Evolutionary conservation across 108 stramenopile species (phyloP).

Genomic region (Aureococcus anophagefferens): DNA sequence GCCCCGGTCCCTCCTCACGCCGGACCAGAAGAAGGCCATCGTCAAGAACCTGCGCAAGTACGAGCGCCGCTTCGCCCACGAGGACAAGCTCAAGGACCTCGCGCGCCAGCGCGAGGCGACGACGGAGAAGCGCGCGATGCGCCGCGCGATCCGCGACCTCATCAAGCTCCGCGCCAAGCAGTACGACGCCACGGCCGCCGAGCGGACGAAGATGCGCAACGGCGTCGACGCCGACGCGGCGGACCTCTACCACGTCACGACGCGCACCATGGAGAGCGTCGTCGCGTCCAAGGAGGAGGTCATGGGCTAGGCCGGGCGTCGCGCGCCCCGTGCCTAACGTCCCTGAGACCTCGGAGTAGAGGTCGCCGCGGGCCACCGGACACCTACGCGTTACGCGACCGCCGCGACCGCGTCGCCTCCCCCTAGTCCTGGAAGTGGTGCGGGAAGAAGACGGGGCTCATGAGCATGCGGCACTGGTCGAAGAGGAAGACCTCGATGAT

Average conservation of each 20-base stretch:
- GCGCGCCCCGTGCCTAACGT: no score
- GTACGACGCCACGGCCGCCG: constrained; percentile 49
- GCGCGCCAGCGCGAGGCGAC: constrained; percentile 66
- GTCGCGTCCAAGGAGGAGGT: constrained; percentile 66
- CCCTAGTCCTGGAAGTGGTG: no score
- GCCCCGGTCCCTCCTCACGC: constrained; percentile 63
- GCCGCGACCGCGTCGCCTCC: no score
- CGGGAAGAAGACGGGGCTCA: background rate
- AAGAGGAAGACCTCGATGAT: constrained; percentile 1
- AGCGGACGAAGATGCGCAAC: constrained; percentile 51
- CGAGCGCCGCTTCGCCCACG: constrained; percentile 88
- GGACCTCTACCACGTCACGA: constrained; percentile 46
- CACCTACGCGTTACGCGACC: no score
- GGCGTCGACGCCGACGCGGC: constrained; percentile 80
- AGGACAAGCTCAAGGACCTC: constrained; percentile 75
- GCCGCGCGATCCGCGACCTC: constrained; percentile 54
- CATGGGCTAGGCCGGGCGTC: no score
- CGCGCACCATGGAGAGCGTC: constrained; percentile 62
- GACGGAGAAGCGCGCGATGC: constrained; percentile 63
- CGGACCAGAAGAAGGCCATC: constrained; percentile 66
- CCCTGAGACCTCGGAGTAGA: no score
- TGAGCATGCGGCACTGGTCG: background rate
- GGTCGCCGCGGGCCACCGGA: no score
- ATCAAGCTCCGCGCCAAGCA: constrained; percentile 49
- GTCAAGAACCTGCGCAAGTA: constrained; percentile 87